Evolutionary conservation across 495 filamentous ascomycete species (phyloP), one percentile per base, ranked within the genome.

Genomic region (Cenococcum geophilum): DNA sequence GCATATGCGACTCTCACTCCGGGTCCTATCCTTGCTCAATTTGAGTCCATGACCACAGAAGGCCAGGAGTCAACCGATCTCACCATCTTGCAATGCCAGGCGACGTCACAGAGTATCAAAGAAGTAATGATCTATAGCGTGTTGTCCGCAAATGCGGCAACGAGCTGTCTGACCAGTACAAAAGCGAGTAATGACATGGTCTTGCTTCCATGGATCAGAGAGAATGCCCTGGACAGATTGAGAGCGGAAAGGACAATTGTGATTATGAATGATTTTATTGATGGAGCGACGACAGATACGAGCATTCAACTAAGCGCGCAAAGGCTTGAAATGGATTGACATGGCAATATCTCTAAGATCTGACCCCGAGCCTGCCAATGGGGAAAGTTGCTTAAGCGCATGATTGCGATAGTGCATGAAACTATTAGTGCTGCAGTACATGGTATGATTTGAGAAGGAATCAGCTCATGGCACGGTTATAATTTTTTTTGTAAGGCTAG

Each of bases 191-290:
- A 74, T 58, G 77, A 79, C 59, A 68, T 64, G 37, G 76, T 76
- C 69, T 78, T 75, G 14, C 61, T 80, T 67, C 75, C 77, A 4
- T 80, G 78, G 78, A 74, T 75, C 40, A 45, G 68, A 43, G 69
- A 70, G 37, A 78, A 79, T 62, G 74, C 71, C 18, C 51, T 75
- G 43, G 48, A 64, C 12, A 68, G 59, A 27, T 72, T 77, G 59
- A 67, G 66, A n/a, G 69, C 61, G 9, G 73, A 76, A 18, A 48
- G 70, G 49, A 64, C 74, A 8, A 71, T 81, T 14, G 76, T 79
- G 9, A 64, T 77, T 21, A 79, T 80, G 77, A 80, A 81, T 66
- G 78, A 80, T 59, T 80, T 78, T 51, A 68, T 81, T 45, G 79
- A 80, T 61, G 78, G 78, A 1, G 77, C 71, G 25, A 81, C 78